Conservation (phyloP, 495 filamentous ascomycete species). For the Aspergillus haitiensis region DNA sequence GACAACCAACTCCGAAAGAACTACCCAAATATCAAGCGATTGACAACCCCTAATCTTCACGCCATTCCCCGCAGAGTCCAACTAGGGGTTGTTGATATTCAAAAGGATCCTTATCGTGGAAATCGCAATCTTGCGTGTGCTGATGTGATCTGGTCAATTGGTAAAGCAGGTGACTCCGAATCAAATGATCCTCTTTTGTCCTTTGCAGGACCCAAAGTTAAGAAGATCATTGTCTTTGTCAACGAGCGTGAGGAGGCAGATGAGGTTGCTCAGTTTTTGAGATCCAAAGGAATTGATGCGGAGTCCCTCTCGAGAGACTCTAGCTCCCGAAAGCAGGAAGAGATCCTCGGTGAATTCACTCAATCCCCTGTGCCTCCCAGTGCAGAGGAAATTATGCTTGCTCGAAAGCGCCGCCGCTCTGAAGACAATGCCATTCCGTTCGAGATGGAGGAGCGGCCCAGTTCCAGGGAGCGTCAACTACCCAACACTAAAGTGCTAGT, state of each 20-base stretch:
- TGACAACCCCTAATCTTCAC: conserved; percentile 93
- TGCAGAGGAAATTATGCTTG: conserved; percentile 40
- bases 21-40: conserved; percentile 77
- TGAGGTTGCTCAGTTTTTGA: conserved; percentile 76
- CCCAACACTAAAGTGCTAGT: conserved; percentile 87
- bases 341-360: conserved; percentile 78
- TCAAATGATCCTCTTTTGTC: conserved; percentile 32
- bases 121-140: conserved; percentile 91
- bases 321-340: conserved; percentile 65
- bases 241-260: conserved; percentile 90
- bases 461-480: conserved; percentile 34
- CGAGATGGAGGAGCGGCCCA: conserved; percentile 25
- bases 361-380: conserved; percentile 48
- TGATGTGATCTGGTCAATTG: conserved; percentile 90
- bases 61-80: conserved; percentile 94
- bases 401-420: conserved; percentile 34
- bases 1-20: conserved; percentile 76
- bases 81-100: conserved; percentile 87
- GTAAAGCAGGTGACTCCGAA: conserved; percentile 63
- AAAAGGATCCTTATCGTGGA: conserved; percentile 83
- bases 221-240: conserved; percentile 93
- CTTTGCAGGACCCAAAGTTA: conserved; percentile 57
- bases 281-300: conserved; percentile 83
- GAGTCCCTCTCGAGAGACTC: conserved; percentile 80
- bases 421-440: conserved; percentile 39